These are phyloP conservation scores for Boechera stricta DNA, from an alignment of 345 rosid genomes.

Conservation along the genomic window DNA sequence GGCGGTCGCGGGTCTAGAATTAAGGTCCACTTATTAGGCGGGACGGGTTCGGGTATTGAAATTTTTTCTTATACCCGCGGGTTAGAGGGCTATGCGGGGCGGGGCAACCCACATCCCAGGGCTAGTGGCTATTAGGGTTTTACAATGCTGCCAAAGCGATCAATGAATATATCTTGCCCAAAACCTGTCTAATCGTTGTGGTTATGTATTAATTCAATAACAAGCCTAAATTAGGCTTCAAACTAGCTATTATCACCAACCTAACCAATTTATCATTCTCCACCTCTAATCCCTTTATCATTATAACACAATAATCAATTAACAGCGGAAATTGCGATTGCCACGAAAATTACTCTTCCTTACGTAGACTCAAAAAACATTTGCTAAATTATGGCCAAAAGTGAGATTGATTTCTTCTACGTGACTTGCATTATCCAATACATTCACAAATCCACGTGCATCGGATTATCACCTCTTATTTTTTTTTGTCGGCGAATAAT, in stretches of 20 bases:
- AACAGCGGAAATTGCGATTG: background rate
- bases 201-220: constrained; percentile 13
- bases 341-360: constrained; percentile 10
- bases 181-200: constrained; percentile 8
- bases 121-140: constrained; percentile 9
- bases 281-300: constrained; percentile 8
- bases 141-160: constrained; percentile 18
- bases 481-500: constrained; percentile 7
- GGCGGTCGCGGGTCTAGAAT: too few relatives aligned
- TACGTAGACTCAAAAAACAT: constrained; percentile 33
- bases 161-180: constrained; percentile 12
- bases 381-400: constrained; percentile 23
- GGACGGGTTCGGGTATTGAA: too few relatives aligned
- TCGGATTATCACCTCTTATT: constrained; percentile 24
- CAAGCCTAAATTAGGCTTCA: constrained; percentile 43
- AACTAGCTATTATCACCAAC: constrained; percentile 37
- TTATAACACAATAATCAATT: background rate
- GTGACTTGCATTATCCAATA: constrained; percentile 31
- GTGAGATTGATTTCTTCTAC: background rate
- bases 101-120: too few relatives aligned
- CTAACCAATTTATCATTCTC: constrained; percentile 24
- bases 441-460: constrained; percentile 40
- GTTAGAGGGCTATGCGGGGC: too few relatives aligned
- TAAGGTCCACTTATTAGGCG: too few relatives aligned
- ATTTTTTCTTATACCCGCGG: too few relatives aligned